Base-by-base conservation (phyloP, 2,329 filamentous ascomycete genomes). In the Penicillium frequentans region DNA sequence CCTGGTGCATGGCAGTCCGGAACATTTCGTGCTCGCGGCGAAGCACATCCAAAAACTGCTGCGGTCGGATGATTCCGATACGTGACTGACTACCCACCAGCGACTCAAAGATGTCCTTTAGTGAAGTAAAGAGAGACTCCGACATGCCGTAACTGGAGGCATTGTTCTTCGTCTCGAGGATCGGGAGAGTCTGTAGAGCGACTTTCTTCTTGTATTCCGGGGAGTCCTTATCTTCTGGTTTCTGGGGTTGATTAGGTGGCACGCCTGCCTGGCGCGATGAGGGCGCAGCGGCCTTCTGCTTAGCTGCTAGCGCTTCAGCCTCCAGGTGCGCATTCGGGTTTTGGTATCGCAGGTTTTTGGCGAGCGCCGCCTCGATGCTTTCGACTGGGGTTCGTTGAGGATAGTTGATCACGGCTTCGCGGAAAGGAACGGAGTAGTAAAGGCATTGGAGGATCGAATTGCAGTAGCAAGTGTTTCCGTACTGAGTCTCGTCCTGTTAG, bases 161-260 rank as follows among this genome's bases (percentile, higher is more conserved):
- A 69, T 92, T 95, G 68, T 96, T 91, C 66, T 90, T 88, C 74
- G 98, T 84, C 67, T 96, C 90, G 55, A 98, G 75, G 37, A 97
- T 88, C 0, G 95, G 95, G 0, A 95, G 91, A 44, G 89, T 89
- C 58, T 93, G 82, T 80, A 98, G 87, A 19, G 93, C 93, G 72
- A 95, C 87, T 77, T 96, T 97, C 82, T 99, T 99, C 78, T 97
- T 97, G 78, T 95, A 96, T 76, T 99, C 95, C 0, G 93, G 91
- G 1, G 93, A 93, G 69, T 98, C 93, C 73, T 92, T 96, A 70
- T 98, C 95, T 73, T 98, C 95, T 9, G 91, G 90, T 65, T 92
- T 88, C 56, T 78, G 81, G 31, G 81, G 82, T 37, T 81, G 81
- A 13, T 81, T 81, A 19, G 82, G 78, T 24, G 83, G 76, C 58